phyloP scores from a whole-genome alignment of 1,139 yeast genomes.

The Yamadazyma sp. region DNA sequence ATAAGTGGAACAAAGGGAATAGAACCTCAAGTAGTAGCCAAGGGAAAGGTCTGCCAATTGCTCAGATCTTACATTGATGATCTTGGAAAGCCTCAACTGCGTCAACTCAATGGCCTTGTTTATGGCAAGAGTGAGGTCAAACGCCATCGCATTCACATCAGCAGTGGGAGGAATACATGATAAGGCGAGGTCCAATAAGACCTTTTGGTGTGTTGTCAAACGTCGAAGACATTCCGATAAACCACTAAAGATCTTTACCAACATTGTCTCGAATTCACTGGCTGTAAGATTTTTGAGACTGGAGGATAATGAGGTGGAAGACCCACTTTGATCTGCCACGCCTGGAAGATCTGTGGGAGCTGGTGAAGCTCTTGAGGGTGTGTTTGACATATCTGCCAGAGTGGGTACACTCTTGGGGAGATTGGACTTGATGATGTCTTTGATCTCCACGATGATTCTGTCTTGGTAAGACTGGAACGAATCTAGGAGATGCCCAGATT shows the following conservation, averaged over 20 bases:
- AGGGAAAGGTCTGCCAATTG: constrained; percentile 59
- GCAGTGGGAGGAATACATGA: constrained; percentile 42
- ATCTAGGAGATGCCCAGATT: constrained; percentile 61
- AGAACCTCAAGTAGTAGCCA: constrained; percentile 62
- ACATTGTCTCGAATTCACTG: constrained; percentile 71
- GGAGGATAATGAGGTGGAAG: constrained; percentile 36
- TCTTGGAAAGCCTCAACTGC: constrained; percentile 75
- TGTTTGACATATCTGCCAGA: constrained; percentile 20
- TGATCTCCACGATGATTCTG: constrained; percentile 64
- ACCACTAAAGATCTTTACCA: constrained; percentile 58
- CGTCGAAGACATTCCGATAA: constrained; percentile 74
- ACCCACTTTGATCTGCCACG: background rate
- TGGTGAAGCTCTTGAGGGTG: constrained; percentile 33
- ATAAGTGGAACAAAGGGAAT: constrained; percentile 66
- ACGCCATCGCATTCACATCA: constrained; percentile 47
- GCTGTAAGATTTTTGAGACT: constrained; percentile 66
- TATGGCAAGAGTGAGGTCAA: constrained; percentile 63
- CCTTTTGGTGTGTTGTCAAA: constrained; percentile 74
- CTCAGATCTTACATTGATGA: constrained; percentile 75
- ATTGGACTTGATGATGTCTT: constrained; percentile 63
- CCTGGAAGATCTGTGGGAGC: constrained; percentile 21
- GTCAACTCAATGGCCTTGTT: constrained; percentile 69
- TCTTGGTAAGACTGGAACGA: constrained; percentile 73
- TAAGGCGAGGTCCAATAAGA: constrained; percentile 71
- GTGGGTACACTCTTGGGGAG: constrained; percentile 45